These are phyloP conservation scores for Dryas drummondii DNA, from an alignment of 306 rosid genomes.

Conservation along the genomic window DNA sequence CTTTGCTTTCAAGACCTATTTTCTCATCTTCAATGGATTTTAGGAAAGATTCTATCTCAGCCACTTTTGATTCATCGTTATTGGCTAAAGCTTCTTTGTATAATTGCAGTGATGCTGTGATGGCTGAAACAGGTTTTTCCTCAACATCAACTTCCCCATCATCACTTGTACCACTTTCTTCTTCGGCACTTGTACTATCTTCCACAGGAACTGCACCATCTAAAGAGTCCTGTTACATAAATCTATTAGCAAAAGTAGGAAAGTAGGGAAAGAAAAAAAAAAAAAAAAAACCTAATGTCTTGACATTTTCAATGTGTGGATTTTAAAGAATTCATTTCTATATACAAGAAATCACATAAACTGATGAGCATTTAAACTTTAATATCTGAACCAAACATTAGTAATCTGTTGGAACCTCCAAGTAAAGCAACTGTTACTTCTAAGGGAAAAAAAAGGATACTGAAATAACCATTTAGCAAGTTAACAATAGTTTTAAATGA, in stretches of 20 bases:
- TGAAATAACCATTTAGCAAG: not conserved
- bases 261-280: conserved; percentile 5
- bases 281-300: not conserved
- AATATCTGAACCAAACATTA: not conserved
- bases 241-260: conserved; percentile 30
- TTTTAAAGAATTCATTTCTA: not conserved
- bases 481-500: not conserved
- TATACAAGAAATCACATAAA: not conserved
- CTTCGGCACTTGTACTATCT: conserved; percentile 33
- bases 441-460: too few relatives aligned
- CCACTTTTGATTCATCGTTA: conserved; percentile 61
- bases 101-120: conserved; percentile 49
- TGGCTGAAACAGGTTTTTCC: conserved; percentile 52
- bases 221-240: conserved; percentile 63
- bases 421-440: not conserved
- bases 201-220: conserved; percentile 52
- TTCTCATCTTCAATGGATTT: conserved; percentile 76
- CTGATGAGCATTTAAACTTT: not conserved
- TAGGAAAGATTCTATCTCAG: conserved; percentile 65
- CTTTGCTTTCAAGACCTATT: conserved; percentile 46
- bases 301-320: not conserved
- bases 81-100: conserved; percentile 75
- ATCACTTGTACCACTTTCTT: conserved; percentile 34
- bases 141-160: conserved; percentile 43
- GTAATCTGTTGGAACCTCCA: not conserved